phyloP scores from a whole-genome alignment of 768 basidiomycete species.

The Galerina sulciceps region DNA sequence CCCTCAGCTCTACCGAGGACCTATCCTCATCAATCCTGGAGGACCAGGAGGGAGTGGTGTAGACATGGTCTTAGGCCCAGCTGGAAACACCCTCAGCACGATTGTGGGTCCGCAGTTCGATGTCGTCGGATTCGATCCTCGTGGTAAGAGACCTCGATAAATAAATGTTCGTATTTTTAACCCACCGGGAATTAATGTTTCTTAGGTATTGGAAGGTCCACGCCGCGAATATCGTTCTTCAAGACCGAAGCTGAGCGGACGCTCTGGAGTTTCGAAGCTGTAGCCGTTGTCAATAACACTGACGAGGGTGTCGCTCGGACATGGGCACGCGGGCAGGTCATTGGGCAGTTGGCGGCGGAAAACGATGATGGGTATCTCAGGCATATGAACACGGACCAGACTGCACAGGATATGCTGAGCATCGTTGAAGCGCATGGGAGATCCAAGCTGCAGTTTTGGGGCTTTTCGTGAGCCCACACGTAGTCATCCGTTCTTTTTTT shows the following conservation, averaged over 20 bases:
- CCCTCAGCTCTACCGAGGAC: constrained; percentile 43
- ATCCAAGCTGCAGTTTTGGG: constrained; percentile 39
- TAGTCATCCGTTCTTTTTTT: neutral
- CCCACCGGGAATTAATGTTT: neutral
- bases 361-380: constrained; percentile 29
- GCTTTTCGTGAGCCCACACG: constrained; percentile 34
- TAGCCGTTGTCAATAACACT: neutral
- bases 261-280: constrained; percentile 13
- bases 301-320: constrained; percentile 27
- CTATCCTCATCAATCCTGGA: constrained; percentile 49
- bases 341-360: constrained; percentile 35
- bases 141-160: constrained; percentile 32
- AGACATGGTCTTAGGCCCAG: constrained; percentile 15
- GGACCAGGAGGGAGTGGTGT: constrained; percentile 54
- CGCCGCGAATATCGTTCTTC: constrained; percentile 39
- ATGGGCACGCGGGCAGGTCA: constrained; percentile 36
- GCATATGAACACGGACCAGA: constrained; percentile 40
- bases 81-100: constrained; percentile 28
- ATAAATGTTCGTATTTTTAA: neutral
- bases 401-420: constrained; percentile 41
- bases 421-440: constrained; percentile 37
- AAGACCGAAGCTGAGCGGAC: constrained; percentile 34
- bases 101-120: constrained; percentile 51
- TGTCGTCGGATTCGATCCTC: constrained; percentile 50
- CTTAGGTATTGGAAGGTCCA: constrained; percentile 40